Percentiles rank a stretch among this genome's conserved stretches.
Conservation (phyloP, 345 rosid genomes). For the Turritis glabra region DNA sequence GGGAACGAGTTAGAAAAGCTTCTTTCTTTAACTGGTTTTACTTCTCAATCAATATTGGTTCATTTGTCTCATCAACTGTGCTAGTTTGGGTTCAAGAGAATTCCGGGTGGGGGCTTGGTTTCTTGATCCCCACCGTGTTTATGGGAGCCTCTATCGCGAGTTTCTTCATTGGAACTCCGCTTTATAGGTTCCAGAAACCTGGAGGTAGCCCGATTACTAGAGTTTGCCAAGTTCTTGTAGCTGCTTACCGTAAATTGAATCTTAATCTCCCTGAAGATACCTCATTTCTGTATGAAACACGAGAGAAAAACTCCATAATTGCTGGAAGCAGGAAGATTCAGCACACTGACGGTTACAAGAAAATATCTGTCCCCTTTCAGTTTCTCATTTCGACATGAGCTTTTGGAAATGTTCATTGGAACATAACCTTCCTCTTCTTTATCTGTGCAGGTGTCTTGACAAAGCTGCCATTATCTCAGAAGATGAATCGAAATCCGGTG, state of each 20-base stretch:
- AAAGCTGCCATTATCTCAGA: slow-evolving; percentile 67
- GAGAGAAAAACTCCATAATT: slow-evolving; percentile 53
- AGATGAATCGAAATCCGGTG: slow-evolving; percentile 49
- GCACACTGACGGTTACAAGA: slow-evolving; percentile 68
- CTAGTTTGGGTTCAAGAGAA: slow-evolving; percentile 86
- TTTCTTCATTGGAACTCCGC: slow-evolving; percentile 76
- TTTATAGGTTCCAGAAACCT: slow-evolving; percentile 74
- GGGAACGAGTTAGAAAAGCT: slow-evolving; percentile 68
- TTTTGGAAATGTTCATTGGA: not conserved
- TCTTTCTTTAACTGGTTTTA: slow-evolving; percentile 91
- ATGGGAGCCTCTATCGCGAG: slow-evolving; percentile 73
- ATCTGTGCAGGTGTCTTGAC: slow-evolving; percentile 65
- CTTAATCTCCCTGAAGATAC: slow-evolving; percentile 58
- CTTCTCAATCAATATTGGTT: slow-evolving; percentile 81
- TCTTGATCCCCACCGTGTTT: slow-evolving; percentile 77
- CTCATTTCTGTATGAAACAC: slow-evolving; percentile 58
- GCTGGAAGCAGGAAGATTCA: slow-evolving; percentile 69
- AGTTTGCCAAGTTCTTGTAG: slow-evolving; percentile 78
- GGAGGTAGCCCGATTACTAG: slow-evolving; percentile 86
- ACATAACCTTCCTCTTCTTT: not conserved
- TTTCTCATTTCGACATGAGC: not conserved
- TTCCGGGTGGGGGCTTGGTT: slow-evolving; percentile 84
- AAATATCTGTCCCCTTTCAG: slow-evolving; percentile 16
- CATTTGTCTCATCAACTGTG: slow-evolving; percentile 66
- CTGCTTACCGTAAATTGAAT: slow-evolving; percentile 59